Percentiles rank a stretch among this genome's conserved stretches.
phyloP scores from a whole-genome alignment of 2,329 filamentous ascomycete genomes.

The Paraphaeosphaeria sporulosa region DNA sequence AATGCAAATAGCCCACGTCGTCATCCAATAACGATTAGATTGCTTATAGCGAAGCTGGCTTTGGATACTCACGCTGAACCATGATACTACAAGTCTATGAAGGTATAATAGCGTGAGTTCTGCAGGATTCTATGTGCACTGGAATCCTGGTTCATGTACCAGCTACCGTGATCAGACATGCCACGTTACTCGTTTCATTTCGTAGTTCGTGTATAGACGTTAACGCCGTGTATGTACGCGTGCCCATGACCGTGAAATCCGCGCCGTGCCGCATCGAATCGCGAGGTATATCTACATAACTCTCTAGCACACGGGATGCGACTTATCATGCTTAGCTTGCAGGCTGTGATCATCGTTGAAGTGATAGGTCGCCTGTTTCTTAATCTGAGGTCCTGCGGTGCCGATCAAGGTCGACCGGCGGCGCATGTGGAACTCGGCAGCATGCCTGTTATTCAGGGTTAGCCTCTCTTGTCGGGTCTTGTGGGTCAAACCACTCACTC shows the following conservation, averaged over 20 bases:
- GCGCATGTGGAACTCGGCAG: constrained; percentile 37
- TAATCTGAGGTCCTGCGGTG: constrained; percentile 30
- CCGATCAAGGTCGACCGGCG: constrained; percentile 22
- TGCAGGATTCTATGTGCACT: too few relatives aligned
- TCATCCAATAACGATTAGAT: too few relatives aligned
- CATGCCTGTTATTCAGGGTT: constrained; percentile 28
- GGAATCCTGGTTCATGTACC: too few relatives aligned
- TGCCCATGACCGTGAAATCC: neutral
- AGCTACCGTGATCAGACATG: neutral
- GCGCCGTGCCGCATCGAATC: neutral
- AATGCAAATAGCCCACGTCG: too few relatives aligned
- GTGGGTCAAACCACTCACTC: constrained; percentile 55
- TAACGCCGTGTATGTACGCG: neutral
- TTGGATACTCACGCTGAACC: too few relatives aligned
- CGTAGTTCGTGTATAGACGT: neutral
- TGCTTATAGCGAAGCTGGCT: too few relatives aligned
- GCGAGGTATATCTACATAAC: too few relatives aligned
- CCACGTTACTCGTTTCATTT: neutral
- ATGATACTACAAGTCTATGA: too few relatives aligned
- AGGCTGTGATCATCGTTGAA: constrained; percentile 84
- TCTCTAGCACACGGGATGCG: constrained; percentile 78
- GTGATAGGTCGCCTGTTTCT: constrained; percentile 48
- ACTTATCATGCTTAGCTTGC: constrained; percentile 90
- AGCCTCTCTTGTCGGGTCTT: neutral
- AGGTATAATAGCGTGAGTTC: too few relatives aligned